Base-by-base conservation (phyloP, 192 early-diverging fungal species). In the Umbelopsis isabellina region DNA sequence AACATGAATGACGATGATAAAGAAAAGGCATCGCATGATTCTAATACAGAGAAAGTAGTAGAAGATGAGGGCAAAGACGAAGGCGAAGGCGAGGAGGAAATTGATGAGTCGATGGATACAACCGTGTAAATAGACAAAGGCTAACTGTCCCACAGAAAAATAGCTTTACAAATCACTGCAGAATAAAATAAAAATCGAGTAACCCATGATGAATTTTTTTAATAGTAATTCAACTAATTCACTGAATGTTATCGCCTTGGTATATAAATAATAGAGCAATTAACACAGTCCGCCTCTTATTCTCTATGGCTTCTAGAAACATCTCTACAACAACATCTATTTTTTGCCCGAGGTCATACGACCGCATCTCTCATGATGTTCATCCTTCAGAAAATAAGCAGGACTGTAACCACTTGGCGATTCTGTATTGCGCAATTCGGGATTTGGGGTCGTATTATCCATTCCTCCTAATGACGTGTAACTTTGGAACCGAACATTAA, bases 401-500 rank as follows among this genome's bases (percentile, higher is more conserved):
- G 87, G 93, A 37, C 87, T 79, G 76, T 81, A 93, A 72, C 81
- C 71, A 67, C 44, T n/a, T 65, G 65, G 13, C 22, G 58, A 50
- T 20, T 48, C 46, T 46, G 77, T 30, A 55, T 87, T 85, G 49
- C 75, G 47, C 37, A 97, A 79, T 21, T 87, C 85, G 3, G 95
- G 97, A 75, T 98, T 98, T 16, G 88, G 93, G 21, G 83, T 74
- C 6, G 97, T 98, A 66, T 95, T 89, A 65, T 91, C 85, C 22
- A 87, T 87, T 37, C 91, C 88, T 21, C 97, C 97, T 45, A 98
- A 79, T 21, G 95, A 97, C 9, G 97, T 98, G 72, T 97, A 98
- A 16, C 94, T 93, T 49, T 46, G 6, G 13, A 30, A 64, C 30
- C 46, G 15, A 58, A 15, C 25, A 4, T 35, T 20, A 11, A 61